Evolutionary conservation across 495 filamentous ascomycete species (phyloP), one percentile per base, ranked within the genome.

Genomic region (Clavariopsis aquatica): DNA sequence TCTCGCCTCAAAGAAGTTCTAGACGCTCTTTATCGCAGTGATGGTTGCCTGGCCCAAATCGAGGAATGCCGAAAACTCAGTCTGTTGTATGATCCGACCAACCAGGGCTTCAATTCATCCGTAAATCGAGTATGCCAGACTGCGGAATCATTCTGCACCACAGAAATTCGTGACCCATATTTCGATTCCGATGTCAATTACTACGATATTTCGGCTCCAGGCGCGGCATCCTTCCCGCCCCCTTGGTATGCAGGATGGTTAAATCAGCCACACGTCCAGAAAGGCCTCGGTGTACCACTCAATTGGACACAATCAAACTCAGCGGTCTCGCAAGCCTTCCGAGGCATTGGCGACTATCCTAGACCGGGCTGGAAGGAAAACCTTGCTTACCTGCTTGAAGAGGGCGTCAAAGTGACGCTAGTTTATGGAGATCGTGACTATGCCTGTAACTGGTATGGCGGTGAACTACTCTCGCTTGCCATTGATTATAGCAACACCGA

Each of bases 371-470:
- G 79, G 52, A 70, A 86, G 28, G 73, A 75, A 36, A 77, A 81
- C 45, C 76, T 87, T 24, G 81, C 79, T 24, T 72, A 76, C 45
- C 78, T 88, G n/a, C 75, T 87, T 36, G 72, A 76, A 20, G 49
- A 71, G 3, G 85, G 83, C 26, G 68, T 79, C 57, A 75, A 73
- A 36, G 75, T 78, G 27, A 69, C 73, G 12, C 54, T 78, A 12
- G 71, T 77, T 20, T 81, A 76, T 59, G 78, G 76, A 22, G 78
- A 78, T 65, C 64, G 83, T 1, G 87, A 90, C 70, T 89, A 84
- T 68, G 57, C 85, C 27, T 89, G 85, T 72, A 89, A 88, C 71
- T 89, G 85, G 83, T 69, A 86, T 3, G 82, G 83, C 8, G 75
- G 75, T 56, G 66, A 79, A 61, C 66, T 73, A 17, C 58, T 77